A percentile compares a stretch with the other conserved stretches of the same genome.
phyloP scores from a whole-genome alignment of 495 filamentous ascomycete species.

The Collariella sp. region DNA sequence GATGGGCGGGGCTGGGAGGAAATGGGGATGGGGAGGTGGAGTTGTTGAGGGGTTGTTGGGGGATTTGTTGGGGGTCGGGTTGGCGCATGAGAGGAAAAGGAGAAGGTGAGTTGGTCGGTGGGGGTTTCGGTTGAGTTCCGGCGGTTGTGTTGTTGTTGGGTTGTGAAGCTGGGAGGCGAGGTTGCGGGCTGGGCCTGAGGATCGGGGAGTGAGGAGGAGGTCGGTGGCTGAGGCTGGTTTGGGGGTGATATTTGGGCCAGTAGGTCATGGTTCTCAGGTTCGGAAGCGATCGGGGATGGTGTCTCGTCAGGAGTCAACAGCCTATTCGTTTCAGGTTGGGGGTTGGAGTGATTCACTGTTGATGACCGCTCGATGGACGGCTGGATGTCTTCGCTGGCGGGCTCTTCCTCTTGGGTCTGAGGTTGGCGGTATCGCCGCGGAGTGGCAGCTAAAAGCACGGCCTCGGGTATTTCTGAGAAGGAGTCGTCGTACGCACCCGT shows the following conservation, averaged over 20 bases:
- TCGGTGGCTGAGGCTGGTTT: slow-evolving; percentile 9
- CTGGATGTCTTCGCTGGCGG: slow-evolving; percentile 20
- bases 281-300: slow-evolving; percentile 39
- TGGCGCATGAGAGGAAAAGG: slow-evolving; percentile 9
- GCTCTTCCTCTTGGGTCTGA: not conserved
- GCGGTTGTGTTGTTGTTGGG: slow-evolving; percentile 15
- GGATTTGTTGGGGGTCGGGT: slow-evolving; percentile 6
- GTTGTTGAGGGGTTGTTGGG: no score
- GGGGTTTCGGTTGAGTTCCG: slow-evolving; percentile 26
- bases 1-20: slow-evolving; percentile 28
- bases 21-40: slow-evolving; percentile 10
- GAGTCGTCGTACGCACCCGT: slow-evolving; percentile 40
- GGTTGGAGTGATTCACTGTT: slow-evolving; percentile 29
- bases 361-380: slow-evolving; percentile 31
- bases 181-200: not conserved
- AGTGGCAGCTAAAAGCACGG: slow-evolving; percentile 40
- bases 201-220: slow-evolving; percentile 30
- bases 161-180: not conserved
- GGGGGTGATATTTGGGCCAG: not conserved
- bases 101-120: slow-evolving; percentile 18
- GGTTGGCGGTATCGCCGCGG: slow-evolving; percentile 26
- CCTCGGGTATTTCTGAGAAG: slow-evolving; percentile 44
- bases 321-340: slow-evolving; percentile 34
- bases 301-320: slow-evolving; percentile 49
- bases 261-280: slow-evolving; percentile 5